These are phyloP conservation scores for Aspergillus diversus DNA, from an alignment of 495 filamentous ascomycete species.

Conservation along the genomic window DNA sequence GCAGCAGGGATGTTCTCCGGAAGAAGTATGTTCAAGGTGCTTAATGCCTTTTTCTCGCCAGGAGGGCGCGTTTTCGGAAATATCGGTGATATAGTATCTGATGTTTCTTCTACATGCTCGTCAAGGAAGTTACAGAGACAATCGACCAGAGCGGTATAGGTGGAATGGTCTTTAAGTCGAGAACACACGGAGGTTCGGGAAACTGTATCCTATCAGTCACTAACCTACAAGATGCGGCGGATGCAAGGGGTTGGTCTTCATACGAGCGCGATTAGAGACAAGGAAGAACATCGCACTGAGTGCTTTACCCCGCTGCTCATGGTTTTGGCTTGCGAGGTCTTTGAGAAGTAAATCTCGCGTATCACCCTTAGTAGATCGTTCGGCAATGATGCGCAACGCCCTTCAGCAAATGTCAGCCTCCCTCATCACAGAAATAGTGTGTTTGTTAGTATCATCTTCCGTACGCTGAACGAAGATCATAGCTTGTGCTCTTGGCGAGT, in stretches of 20 bases:
- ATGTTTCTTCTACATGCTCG: slow-evolving; percentile 43
- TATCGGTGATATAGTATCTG: slow-evolving; percentile 44
- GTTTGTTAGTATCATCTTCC: slow-evolving; percentile 15
- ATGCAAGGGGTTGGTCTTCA: slow-evolving; percentile 14
- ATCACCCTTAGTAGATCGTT: slow-evolving; percentile 47
- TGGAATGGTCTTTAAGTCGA: slow-evolving; percentile 40
- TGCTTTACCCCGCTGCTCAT: slow-evolving; percentile 40
- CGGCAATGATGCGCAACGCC: slow-evolving; percentile 53
- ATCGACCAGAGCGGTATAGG: slow-evolving; percentile 47
- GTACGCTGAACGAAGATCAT: slow-evolving; percentile 57
- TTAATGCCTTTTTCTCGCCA: slow-evolving; percentile 47
- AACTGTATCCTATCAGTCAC: slow-evolving; percentile 29
- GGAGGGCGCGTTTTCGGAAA: slow-evolving; percentile 49
- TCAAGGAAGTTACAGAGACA: slow-evolving; percentile 55
- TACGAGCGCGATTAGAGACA: slow-evolving; percentile 46
- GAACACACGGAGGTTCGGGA: slow-evolving; percentile 45
- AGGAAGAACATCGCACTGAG: slow-evolving; percentile 51
- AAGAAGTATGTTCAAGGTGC: slow-evolving; percentile 42
- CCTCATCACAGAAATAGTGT: not conserved
- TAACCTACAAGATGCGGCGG: not conserved
- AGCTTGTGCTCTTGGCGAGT: slow-evolving; percentile 52
- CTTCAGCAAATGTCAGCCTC: slow-evolving; percentile 30
- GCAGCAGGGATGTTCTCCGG: slow-evolving; percentile 43
- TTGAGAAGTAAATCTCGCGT: slow-evolving; percentile 46
- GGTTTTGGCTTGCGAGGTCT: slow-evolving; percentile 44